Percentiles rank a stretch among this genome's conserved stretches.
These are phyloP conservation scores for Fusarium albosuccineum DNA, from an alignment of 2,329 filamentous ascomycete species.

Conservation along the genomic window DNA sequence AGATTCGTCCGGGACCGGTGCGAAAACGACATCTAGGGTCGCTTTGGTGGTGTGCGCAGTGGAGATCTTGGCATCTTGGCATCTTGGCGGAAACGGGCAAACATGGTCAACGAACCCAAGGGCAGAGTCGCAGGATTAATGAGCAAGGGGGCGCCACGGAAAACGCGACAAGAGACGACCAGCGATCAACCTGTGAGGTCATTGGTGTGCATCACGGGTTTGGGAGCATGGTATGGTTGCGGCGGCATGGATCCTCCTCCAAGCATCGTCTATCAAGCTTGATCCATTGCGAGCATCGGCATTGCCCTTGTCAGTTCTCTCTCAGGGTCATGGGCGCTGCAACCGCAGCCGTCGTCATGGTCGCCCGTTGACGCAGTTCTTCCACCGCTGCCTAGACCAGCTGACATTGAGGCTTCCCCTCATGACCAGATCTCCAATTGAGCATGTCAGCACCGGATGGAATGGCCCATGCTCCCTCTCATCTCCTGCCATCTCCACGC, in stretches of 20 bases:
- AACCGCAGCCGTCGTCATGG: constrained; percentile 25
- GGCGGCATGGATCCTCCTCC: constrained; percentile 12
- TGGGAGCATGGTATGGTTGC: constrained; percentile 28
- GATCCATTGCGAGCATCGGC: constrained; percentile 11
- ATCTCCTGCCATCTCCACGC: constrained; percentile 2
- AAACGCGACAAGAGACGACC: constrained; percentile 27
- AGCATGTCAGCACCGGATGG: constrained; percentile 3
- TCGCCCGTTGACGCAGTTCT: constrained; percentile 23
- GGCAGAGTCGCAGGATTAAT: constrained; percentile 3
- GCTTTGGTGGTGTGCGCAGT: constrained; percentile 42
- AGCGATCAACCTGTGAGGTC: constrained; percentile 39
- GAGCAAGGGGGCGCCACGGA: constrained; percentile 6
- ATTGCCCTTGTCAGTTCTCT: constrained; percentile 21
- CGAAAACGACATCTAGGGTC: constrained; percentile 24
- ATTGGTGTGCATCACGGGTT: constrained; percentile 37
- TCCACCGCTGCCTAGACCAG: constrained; percentile 4
- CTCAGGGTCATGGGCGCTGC: constrained; percentile 27
- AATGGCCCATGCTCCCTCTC: constrained; percentile 11
- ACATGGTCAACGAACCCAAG: constrained; percentile 20
- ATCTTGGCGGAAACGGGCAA: constrained; percentile 30
- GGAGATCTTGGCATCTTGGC: constrained; percentile 43
- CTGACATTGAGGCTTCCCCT: constrained; percentile 2
- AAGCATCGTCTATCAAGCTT: constrained; percentile 19
- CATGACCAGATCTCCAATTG: background rate
- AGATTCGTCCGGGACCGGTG: constrained; percentile 21